Evolutionary conservation across 345 rosid species (phyloP).

Genomic region (Angophora floribunda): DNA sequence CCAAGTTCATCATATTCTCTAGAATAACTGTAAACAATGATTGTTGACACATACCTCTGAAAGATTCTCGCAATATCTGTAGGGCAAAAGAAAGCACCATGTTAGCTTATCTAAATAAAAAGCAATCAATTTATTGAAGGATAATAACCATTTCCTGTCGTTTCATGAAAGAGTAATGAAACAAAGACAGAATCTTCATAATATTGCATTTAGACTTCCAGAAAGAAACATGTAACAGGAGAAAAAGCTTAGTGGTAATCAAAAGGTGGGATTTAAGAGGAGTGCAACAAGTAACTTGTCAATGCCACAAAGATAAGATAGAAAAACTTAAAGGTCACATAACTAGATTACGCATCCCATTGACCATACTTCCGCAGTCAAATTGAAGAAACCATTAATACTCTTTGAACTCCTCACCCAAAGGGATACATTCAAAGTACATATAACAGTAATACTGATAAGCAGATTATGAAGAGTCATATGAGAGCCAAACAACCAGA

Average conservation of each 20-base stretch:
- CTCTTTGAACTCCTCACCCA: background rate
- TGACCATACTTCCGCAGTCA: background rate
- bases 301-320: background rate
- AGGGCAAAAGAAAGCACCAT: background rate
- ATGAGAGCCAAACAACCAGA: background rate
- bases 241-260: background rate
- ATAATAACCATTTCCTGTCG: background rate
- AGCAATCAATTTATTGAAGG: background rate
- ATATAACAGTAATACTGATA: background rate
- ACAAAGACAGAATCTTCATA: background rate
- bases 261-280: background rate
- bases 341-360: background rate
- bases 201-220: background rate
- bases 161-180: background rate
- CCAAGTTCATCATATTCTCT: background rate
- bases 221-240: background rate
- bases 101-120: background rate
- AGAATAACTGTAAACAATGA: background rate
- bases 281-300: background rate
- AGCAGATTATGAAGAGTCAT: background rate
- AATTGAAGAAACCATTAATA: background rate
- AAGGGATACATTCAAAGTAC: background rate
- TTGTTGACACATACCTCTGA: constrained; percentile 40
- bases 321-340: background rate
- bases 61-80: constrained; percentile 79